Conservation (phyloP, 352 stramenopile species). For the Globisporangium polare region DNA sequence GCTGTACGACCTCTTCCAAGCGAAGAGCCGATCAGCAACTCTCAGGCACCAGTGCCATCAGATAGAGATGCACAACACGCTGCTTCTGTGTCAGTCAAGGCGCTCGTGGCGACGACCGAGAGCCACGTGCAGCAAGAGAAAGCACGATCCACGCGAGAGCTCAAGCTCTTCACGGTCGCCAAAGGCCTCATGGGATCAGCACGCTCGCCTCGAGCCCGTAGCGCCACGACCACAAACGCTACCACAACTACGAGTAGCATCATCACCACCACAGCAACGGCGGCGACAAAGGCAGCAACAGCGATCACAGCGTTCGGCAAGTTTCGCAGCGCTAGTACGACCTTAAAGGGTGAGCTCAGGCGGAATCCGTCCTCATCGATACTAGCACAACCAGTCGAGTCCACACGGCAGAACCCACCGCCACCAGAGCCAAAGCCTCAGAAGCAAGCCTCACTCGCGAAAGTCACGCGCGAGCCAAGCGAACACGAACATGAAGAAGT, state of each 20-base stretch:
- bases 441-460: neutral
- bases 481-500: neutral
- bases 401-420: neutral
- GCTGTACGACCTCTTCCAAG: neutral
- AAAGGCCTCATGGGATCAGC: conserved; percentile 4
- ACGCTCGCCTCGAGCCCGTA: conserved; percentile 7
- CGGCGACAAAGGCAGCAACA: neutral
- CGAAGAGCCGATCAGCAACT: neutral
- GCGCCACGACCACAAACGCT: neutral
- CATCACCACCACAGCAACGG: neutral
- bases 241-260: neutral
- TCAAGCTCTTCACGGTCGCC: conserved; percentile 10
- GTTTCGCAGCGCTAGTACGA: conserved; percentile 37
- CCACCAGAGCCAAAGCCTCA: neutral
- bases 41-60: neutral
- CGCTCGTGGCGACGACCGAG: neutral
- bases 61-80: neutral
- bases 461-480: neutral
- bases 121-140: neutral
- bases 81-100: neutral
- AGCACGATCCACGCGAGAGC: conserved; percentile 6
- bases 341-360: neutral
- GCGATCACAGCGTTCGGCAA: conserved; percentile 41
- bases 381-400: neutral
- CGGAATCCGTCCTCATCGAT: neutral